Evolutionary conservation across 164 flowering plant species (phyloP), one percentile per base, ranked within the genome.

Genomic region (Macadamia integrifolia): DNA sequence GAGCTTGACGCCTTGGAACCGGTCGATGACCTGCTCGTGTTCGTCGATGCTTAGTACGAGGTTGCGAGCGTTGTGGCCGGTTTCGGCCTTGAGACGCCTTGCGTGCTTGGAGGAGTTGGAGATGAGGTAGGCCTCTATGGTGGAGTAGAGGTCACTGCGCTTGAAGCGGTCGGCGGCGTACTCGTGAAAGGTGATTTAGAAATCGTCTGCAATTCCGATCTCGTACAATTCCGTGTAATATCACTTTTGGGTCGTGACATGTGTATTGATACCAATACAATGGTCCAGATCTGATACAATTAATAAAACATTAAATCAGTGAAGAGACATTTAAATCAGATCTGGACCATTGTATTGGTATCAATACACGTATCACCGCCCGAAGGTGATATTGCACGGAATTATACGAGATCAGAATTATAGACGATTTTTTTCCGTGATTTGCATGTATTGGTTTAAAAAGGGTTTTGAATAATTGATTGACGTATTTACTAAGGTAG

Each of bases 11-110:
- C 87, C 93, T 0, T 72, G 15, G 57, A 75, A 86, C 17, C 76
- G 80, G 40, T 85, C 91, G 0, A 73, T 58, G n/a, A 87, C 78
- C 65, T 83, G 80, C 28, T 88, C 89, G 7, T 84, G 15, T 9
- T 85, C 88, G 29, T 81, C 88, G 82, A 86, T 82, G 72, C 79
- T 77, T 1, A 87, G 87, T 5, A 79, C 77, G 0, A 87, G 55
- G 6, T 79, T 59, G 18, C 77, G 58, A 44, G 69, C 46, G 46
- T 79, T 71, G 14, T 76, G 72, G 17, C 71, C 73, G 7, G 73
- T 42, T 6, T 79, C 77, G 6, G 84, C 92, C 64, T 79, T 82
- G 44, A 87, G 80, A 14, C 82, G 73, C 69, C 61, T 80, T 0
- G 89, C 91, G 0, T 57, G 69, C 3, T 29, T 18, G 74, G 1